phyloP scores from a whole-genome alignment of 441 rosid species.

The Theobroma grandiflorum region DNA sequence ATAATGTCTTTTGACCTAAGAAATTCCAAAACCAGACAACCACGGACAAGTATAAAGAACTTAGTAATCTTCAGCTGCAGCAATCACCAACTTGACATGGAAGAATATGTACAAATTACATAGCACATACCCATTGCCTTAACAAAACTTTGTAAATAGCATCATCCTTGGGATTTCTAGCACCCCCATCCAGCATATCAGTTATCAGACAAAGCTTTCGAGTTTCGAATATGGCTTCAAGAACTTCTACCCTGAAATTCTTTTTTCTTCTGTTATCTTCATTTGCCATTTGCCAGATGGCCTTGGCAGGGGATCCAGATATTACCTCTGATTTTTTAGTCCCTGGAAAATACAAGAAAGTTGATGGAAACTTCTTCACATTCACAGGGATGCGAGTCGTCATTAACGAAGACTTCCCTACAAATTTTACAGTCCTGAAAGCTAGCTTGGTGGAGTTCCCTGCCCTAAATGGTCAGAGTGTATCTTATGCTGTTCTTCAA shows the following conservation, averaged over 20 bases:
- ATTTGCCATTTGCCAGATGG: conserved; percentile 21
- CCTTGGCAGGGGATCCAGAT: conserved; percentile 38
- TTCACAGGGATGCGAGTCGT: conserved; percentile 39
- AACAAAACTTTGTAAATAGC: neutral
- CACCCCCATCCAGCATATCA: neutral
- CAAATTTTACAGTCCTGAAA: conserved; percentile 34
- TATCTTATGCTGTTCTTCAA: conserved; percentile 40
- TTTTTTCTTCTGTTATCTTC: conserved; percentile 23
- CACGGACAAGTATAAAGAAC: neutral
- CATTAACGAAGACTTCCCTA: conserved; percentile 6
- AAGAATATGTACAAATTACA: neutral
- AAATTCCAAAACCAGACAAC: neutral
- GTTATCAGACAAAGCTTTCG: neutral
- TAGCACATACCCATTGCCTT: neutral
- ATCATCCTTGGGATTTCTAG: neutral
- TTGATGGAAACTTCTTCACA: conserved; percentile 43
- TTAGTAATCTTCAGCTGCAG: neutral
- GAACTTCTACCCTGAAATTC: neutral
- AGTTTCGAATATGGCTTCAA: neutral
- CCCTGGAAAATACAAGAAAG: conserved; percentile 17
- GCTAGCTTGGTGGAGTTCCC: conserved; percentile 45
- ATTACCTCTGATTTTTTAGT: conserved; percentile 35
- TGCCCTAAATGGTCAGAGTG: conserved; percentile 45
- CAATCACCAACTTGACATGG: neutral
- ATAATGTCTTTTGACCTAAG: neutral